Evolutionary conservation across 768 basidiomycete species (phyloP), one percentile per base, ranked within the genome.

Genomic region (Tephrocybe sp.): DNA sequence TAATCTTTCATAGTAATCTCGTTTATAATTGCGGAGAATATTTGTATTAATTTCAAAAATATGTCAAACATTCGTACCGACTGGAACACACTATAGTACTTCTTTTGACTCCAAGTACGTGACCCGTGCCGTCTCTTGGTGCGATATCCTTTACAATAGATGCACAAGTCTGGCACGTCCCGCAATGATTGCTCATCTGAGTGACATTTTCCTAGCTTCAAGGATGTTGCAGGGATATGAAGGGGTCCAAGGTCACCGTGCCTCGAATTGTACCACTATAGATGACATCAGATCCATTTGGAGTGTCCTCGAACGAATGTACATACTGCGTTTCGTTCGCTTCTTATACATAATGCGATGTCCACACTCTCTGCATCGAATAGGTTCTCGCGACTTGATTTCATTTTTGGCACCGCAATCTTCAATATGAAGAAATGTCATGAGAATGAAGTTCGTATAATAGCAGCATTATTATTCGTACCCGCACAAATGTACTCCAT

Each of bases 341-440:
- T 95, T 97, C 73, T 98, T 98, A 72, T 97, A 98, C 92, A 98
- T 94, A 66, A 98, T 96, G 46, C 96, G 84, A 69, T 98, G 96
- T 3, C 96, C 96, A 63, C 96, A 98, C 65, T 98, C 93, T 59
- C 89, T 80, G 71, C 96, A 98, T 50, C 96, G 87, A 57, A 98
- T 95, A 38, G 92, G 92, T 66, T 98, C 96, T 52, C 92, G 77
- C 7, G 90, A 76, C 68, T 84, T 87, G 65, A 98, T 93, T 63
- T 90, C 87, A 67, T 95, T 97, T 72, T 89, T 89, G 1, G 87
- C 88, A 53, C 92, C 90, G 65, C 95, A 98, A 65, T 97, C 95
- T 92, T 62, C 33, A 34, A 23, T 26, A 17, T 13, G 26, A 45
- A 47, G 31, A n/a, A n/a, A n/a, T n/a, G n/a, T n/a, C n/a, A 61